Base-by-base conservation (phyloP, 495 filamentous ascomycete genomes). In the Parachaetomium inaequale region DNA sequence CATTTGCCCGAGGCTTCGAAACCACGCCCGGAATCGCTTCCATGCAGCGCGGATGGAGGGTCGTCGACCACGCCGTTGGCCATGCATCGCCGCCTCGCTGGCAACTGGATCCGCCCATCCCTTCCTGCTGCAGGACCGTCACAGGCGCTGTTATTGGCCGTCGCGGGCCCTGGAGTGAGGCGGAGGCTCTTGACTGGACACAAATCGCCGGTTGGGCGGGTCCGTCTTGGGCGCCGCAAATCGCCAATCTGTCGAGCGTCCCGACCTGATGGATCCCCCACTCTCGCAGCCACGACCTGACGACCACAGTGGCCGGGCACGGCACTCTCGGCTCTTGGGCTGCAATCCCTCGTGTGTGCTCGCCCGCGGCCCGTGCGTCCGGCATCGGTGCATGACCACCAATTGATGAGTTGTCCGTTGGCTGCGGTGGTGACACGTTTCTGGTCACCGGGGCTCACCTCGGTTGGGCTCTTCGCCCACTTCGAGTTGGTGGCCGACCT, bases 241-340 rank as follows among this genome's bases (percentile, higher is more conserved):
- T 25, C 29, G 53, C 46, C 45, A 36, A 12, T 31, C 2, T 14
- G 21, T 17, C n/a, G 31, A 25, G 15, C 31, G 57, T 45, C 49
- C 47, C 47, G 28, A 34, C 45, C 23, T n/a, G 29, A 51, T n/a
- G 31, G 32, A 29, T 21, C 14, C 26, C 49, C 32, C 19, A 10
- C 46, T 29, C n/a, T 10, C n/a, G 11, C 45, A 51, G 29, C 51
- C 38, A 59, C 49, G 11, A 25, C 46, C 53, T 25, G 2, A 19
- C 29, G 38, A 56, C 42, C 58, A 31, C 42, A 32, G 36, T 36
- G 19, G 43, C n/a, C 12, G 46, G 54, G 54, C 61, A 55, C 61
- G 61, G 62, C 57, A 64, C 28, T 21, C 53, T 61, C 63, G 63
- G 63, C 58, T 61, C 34, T 62, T 66, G 59, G 63, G 59, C 63